These are phyloP conservation scores for Chaetomium fimeti DNA, from an alignment of 495 filamentous ascomycete species.

Conservation along the genomic window DNA sequence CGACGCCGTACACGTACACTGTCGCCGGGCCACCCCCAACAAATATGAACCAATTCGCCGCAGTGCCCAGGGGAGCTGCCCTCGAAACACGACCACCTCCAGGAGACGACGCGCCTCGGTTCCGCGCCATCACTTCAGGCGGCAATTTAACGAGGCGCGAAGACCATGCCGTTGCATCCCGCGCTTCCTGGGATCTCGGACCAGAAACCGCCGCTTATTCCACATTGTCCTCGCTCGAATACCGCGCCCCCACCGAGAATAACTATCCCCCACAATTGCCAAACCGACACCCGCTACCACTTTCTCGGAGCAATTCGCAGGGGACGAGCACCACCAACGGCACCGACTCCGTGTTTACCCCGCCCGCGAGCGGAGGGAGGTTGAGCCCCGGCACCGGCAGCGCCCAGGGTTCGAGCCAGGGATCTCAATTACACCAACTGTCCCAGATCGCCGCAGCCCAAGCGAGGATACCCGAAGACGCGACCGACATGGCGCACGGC, in stretches of 20 bases:
- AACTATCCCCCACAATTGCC: conserved; percentile 12
- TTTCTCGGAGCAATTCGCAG: conserved; percentile 46
- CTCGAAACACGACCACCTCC: conserved; percentile 14
- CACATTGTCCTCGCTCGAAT: conserved; percentile 6
- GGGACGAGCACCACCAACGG: conserved; percentile 44
- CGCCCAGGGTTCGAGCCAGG: conserved; percentile 44
- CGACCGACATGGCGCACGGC: conserved; percentile 29
- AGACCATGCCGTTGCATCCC: conserved; percentile 12
- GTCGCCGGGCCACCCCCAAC: conserved; percentile 9
- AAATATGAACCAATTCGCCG: conserved; percentile 20
- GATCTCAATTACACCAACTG: conserved; percentile 52
- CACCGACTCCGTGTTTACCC: conserved; percentile 47
- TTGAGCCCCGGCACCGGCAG: conserved; percentile 39
- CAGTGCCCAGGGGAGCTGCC: conserved; percentile 7
- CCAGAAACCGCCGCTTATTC: conserved; percentile 10
- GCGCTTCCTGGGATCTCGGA: conserved; percentile 16
- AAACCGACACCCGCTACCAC: conserved; percentile 30
- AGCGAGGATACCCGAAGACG: conserved; percentile 43
- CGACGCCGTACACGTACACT: conserved; percentile 21
- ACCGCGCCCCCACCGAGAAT: conserved; percentile 8
- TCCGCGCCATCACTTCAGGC: conserved; percentile 11
- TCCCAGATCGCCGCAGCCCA: conserved; percentile 55
- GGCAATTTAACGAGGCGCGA: conserved; percentile 24
- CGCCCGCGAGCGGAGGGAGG: conserved; percentile 46
- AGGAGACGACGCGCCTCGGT: conserved; percentile 25